Evolutionary conservation across 2,329 filamentous ascomycete species (phyloP).

Genomic region (Ascochyta rabiei): DNA sequence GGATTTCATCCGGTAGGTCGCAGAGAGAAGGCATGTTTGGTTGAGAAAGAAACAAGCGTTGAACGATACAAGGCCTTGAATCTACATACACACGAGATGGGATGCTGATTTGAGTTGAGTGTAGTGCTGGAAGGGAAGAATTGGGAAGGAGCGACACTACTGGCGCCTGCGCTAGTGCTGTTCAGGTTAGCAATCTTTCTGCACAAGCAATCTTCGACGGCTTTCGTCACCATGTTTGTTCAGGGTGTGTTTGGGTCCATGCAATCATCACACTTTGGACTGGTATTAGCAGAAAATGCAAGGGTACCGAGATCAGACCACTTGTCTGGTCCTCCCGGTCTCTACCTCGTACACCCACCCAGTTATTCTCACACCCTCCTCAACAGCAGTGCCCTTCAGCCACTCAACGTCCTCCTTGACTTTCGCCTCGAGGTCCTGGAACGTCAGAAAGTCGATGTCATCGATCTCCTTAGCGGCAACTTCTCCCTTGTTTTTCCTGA

Average conservation of each 20-base stretch:
- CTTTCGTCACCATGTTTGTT: background rate
- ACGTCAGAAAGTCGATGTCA: constrained; percentile 68
- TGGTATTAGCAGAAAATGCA: background rate
- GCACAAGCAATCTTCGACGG: background rate
- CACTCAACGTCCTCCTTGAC: constrained; percentile 70
- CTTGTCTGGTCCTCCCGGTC: constrained; percentile 65
- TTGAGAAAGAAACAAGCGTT: background rate
- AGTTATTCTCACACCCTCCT: constrained; percentile 65
- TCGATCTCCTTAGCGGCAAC: constrained; percentile 55
- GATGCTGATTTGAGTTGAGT: background rate
- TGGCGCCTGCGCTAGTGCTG: background rate
- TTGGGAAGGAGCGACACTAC: background rate
- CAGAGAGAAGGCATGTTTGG: constrained; percentile 1
- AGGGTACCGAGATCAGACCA: constrained; percentile 39
- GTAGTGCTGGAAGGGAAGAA: background rate
- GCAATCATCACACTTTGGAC: background rate
- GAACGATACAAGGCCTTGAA: background rate
- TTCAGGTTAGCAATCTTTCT: background rate
- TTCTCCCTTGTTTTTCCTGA: constrained; percentile 65
- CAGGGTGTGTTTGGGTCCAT: background rate
- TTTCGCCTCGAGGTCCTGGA: constrained; percentile 61
- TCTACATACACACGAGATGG: background rate
- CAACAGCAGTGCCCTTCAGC: constrained; percentile 65
- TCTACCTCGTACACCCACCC: constrained; percentile 82
- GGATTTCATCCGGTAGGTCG: constrained; percentile 32